phyloP scores from a whole-genome alignment of 1,284 basidiomycete genomes.

The Phenoliferia sp. region DNA sequence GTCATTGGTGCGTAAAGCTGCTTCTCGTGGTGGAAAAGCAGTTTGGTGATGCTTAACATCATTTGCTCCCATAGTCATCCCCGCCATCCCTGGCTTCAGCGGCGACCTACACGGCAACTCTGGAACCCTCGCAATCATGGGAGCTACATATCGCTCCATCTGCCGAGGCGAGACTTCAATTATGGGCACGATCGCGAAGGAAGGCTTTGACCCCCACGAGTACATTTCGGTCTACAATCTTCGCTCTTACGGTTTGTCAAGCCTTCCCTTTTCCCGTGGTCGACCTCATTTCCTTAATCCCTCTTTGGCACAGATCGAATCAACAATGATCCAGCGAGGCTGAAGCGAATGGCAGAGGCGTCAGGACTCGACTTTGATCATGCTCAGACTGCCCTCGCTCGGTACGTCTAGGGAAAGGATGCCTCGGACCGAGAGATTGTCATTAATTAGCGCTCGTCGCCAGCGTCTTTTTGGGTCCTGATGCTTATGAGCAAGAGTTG shows the following conservation, averaged over 20 bases:
- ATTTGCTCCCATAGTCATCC: conserved; percentile 48
- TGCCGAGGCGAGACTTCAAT: conserved; percentile 81
- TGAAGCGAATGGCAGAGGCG: conserved; percentile 62
- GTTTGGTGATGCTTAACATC: not conserved
- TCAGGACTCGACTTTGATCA: conserved; percentile 75
- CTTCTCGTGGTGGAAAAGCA: not conserved
- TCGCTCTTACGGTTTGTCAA: conserved; percentile 78
- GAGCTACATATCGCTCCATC: conserved; percentile 69
- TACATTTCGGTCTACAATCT: conserved; percentile 86
- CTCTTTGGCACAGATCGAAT: conserved; percentile 51
- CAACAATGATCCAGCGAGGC: conserved; percentile 63
- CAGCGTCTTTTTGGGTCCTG: conserved; percentile 25
- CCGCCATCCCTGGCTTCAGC: conserved; percentile 64
- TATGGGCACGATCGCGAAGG: conserved; percentile 72
- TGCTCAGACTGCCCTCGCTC: conserved; percentile 78
- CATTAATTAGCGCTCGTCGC: not conserved
- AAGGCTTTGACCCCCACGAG: conserved; percentile 69
- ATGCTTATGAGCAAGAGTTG: conserved; percentile 16
- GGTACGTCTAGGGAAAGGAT: conserved; percentile 36
- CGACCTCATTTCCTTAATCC: not conserved
- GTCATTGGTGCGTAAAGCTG: conserved; percentile 6
- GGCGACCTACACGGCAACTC: conserved; percentile 61
- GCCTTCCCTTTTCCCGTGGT: conserved; percentile 41
- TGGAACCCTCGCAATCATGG: conserved; percentile 59
- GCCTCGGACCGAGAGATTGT: not conserved